Conservation (phyloP, 371 early-diverging fungal species). For the Thermomucor indicae-seudaticae region DNA sequence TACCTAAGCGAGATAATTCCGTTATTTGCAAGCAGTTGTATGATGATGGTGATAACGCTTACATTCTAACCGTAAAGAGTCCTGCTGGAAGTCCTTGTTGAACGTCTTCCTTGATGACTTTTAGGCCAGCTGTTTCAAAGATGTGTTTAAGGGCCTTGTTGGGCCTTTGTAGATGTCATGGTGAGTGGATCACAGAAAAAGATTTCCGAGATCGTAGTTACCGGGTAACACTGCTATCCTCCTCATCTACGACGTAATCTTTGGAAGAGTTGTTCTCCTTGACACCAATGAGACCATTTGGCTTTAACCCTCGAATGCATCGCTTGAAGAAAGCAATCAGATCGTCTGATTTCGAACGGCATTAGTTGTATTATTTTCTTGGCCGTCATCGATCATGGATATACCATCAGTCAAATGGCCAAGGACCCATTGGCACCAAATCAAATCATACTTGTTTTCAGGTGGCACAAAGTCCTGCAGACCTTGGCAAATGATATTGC, state of each 20-base stretch:
- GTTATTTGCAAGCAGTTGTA: not conserved
- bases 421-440: slow-evolving; percentile 98
- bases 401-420: slow-evolving; percentile 77
- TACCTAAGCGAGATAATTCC: slow-evolving; percentile 8
- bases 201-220: slow-evolving; percentile 6
- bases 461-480: slow-evolving; percentile 82
- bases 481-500: slow-evolving; percentile 64
- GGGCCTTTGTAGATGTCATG: slow-evolving; percentile 35
- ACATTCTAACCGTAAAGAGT: slow-evolving; percentile 87
- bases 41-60: slow-evolving; percentile 24
- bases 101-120: slow-evolving; percentile 61
- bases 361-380: not conserved
- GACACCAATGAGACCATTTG: slow-evolving; percentile 78
- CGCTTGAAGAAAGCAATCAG: slow-evolving; percentile 78
- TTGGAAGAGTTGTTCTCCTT: slow-evolving; percentile 83
- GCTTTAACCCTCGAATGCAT: slow-evolving; percentile 71
- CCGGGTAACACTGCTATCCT: slow-evolving; percentile 87
- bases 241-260: slow-evolving; percentile 71
- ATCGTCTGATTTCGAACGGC: slow-evolving; percentile 52
- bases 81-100: slow-evolving; percentile 83
- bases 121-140: slow-evolving; percentile 70
- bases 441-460: slow-evolving; percentile 75
- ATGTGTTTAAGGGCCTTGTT: slow-evolving; percentile 61
- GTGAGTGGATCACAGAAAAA: not conserved
- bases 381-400: not conserved